These are phyloP conservation scores for Ophiostoma sp. DNA, from an alignment of 2,329 filamentous ascomycete species.

Conservation along the genomic window DNA sequence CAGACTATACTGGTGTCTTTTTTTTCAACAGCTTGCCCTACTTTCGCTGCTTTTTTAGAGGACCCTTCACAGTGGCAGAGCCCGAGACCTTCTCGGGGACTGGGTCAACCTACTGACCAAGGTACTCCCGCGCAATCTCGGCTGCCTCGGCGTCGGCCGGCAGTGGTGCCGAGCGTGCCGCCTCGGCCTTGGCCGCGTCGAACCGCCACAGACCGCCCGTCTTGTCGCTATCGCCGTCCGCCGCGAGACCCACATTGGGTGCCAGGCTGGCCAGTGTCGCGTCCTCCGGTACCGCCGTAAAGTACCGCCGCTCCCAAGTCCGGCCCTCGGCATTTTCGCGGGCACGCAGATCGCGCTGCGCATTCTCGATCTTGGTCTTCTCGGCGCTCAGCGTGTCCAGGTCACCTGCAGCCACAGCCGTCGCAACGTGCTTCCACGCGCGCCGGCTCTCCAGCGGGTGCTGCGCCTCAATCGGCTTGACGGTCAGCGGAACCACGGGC, in stretches of 20 bases:
- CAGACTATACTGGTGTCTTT: background rate
- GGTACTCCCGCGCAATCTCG: constrained; percentile 33
- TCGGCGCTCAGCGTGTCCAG: constrained; percentile 73
- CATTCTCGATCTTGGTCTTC: constrained; percentile 85
- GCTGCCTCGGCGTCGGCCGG: constrained; percentile 36
- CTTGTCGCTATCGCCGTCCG: constrained; percentile 53
- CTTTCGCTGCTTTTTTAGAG: background rate
- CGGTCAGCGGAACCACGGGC: constrained; percentile 60
- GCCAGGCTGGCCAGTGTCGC: constrained; percentile 44
- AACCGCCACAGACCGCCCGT: constrained; percentile 58
- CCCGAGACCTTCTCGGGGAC: background rate
- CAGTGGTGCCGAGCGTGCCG: constrained; percentile 35
- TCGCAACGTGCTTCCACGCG: constrained; percentile 82
- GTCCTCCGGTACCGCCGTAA: constrained; percentile 53
- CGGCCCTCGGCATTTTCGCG: constrained; percentile 69
- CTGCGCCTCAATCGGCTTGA: constrained; percentile 71
- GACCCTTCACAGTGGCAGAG: background rate
- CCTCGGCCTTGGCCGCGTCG: constrained; percentile 42
- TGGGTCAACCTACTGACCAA: constrained; percentile 33
- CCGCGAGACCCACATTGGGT: constrained; percentile 42
- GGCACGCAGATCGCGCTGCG: constrained; percentile 69
- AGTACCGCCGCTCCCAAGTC: constrained; percentile 81
- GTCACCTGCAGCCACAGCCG: constrained; percentile 73
- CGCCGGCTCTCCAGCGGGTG: constrained; percentile 81
- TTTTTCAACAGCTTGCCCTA: background rate